phyloP scores from a whole-genome alignment of 805 yeast genomes.

The Saccharomycodes ludwigii region DNA sequence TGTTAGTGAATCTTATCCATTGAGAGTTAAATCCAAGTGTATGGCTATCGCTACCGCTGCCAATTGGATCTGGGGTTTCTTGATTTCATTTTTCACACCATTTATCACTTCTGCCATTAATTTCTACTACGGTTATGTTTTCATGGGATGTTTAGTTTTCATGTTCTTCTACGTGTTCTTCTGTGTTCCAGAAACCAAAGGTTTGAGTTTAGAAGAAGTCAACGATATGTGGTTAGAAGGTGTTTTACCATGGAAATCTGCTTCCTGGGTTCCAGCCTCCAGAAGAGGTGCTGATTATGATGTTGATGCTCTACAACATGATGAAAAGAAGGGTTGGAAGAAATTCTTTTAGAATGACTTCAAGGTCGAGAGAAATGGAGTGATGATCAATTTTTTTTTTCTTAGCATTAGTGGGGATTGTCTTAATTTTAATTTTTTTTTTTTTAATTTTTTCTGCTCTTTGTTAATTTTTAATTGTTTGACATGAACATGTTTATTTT shows the following conservation, averaged over 20 bases:
- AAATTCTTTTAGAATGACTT: slow-evolving; percentile 8
- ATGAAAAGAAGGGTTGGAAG: slow-evolving; percentile 17
- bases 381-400: no score
- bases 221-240: slow-evolving; percentile 41
- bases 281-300: slow-evolving; percentile 18
- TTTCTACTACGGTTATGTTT: slow-evolving; percentile 55
- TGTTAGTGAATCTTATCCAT: slow-evolving; percentile 58
- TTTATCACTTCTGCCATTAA: slow-evolving; percentile 50
- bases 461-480: no score
- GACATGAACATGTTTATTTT: no score
- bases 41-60: slow-evolving; percentile 46
- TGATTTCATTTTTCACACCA: slow-evolving; percentile 60
- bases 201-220: slow-evolving; percentile 67
- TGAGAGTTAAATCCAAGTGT: slow-evolving; percentile 51
- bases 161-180: slow-evolving; percentile 53
- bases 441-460: no score
- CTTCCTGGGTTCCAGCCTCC: slow-evolving; percentile 37
- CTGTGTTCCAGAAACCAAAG: slow-evolving; percentile 65
- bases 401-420: no score
- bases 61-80: slow-evolving; percentile 56
- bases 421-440: no score
- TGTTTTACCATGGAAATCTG: slow-evolving; percentile 31
- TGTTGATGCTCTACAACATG: slow-evolving; percentile 15
- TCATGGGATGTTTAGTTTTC: slow-evolving; percentile 42
- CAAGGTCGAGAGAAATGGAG: no score